Percentiles rank a stretch among this genome's conserved stretches.
phyloP scores from a whole-genome alignment of 2,329 filamentous ascomycete genomes.

The Fusarium nurragi region DNA sequence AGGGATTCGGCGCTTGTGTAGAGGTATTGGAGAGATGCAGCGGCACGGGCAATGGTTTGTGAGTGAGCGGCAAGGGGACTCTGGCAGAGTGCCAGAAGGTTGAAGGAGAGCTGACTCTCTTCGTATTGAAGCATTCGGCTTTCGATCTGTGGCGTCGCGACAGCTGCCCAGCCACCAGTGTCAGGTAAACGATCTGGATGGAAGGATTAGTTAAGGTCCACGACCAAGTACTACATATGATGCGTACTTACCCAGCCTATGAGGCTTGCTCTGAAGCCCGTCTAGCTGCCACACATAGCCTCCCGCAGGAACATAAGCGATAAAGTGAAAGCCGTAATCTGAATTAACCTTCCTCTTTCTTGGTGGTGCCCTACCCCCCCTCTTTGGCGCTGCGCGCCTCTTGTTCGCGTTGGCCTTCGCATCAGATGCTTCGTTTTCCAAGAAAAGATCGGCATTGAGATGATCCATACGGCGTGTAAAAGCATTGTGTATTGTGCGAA shows the following conservation, averaged over 20 bases:
- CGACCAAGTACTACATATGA: no score
- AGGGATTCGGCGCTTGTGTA: conserved; percentile 45
- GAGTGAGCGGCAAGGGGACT: conserved; percentile 66
- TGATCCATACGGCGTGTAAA: conserved; percentile 84
- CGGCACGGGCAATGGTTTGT: conserved; percentile 56
- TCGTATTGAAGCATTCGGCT: conserved; percentile 73
- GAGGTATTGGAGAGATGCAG: conserved; percentile 53
- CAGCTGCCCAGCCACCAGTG: conserved; percentile 68
- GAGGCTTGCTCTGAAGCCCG: conserved; percentile 78
- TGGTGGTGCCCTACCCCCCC: conserved; percentile 43
- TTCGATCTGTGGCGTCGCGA: conserved; percentile 72
- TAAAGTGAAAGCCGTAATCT: conserved; percentile 83
- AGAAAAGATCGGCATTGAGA: conserved; percentile 73
- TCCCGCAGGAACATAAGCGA: conserved; percentile 84
- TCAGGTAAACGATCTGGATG: conserved; percentile 25
- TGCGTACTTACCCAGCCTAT: conserved; percentile 46
- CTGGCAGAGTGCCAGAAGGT: conserved; percentile 77
- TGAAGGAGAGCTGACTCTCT: conserved; percentile 76
- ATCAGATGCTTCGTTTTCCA: conserved; percentile 64
- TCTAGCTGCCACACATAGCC: conserved; percentile 88
- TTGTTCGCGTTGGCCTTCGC: conserved; percentile 48
- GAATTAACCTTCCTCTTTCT: conserved; percentile 56
- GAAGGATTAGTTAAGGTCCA: conserved; percentile 5
- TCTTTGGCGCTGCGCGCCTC: conserved; percentile 49
- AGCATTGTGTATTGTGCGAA: conserved; percentile 87